phyloP scores from a whole-genome alignment of 179 eudicot species.

The Amaranthus tricolor region DNA sequence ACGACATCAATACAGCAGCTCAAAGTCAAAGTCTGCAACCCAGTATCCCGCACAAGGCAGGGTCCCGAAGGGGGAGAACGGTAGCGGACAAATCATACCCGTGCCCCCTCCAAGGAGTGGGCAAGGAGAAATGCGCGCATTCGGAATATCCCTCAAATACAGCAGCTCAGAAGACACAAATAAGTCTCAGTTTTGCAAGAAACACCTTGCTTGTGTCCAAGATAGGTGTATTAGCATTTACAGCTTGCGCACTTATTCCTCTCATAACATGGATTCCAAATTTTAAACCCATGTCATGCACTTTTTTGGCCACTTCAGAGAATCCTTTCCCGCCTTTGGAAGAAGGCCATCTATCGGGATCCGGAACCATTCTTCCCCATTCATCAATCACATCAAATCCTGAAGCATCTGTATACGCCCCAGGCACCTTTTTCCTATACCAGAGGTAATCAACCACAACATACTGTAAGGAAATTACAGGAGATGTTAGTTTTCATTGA shows the following conservation, averaged over 20 bases:
- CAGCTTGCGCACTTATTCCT: constrained; percentile 83
- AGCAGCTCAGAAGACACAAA: background rate
- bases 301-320: constrained; percentile 62
- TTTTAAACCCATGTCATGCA: constrained; percentile 90
- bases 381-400: constrained; percentile 91
- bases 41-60: no score
- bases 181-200: background rate
- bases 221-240: constrained; percentile 76
- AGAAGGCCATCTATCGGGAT: constrained; percentile 91
- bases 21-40: no score
- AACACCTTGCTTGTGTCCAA: constrained; percentile 70
- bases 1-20: no score
- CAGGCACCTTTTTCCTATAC: constrained; percentile 76
- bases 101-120: no score
- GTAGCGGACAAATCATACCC: no score
- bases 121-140: no score
- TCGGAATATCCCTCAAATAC: background rate
- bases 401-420: constrained; percentile 66
- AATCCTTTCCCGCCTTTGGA: constrained; percentile 78
- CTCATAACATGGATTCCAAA: constrained; percentile 97
- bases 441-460: constrained; percentile 96
- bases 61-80: no score
- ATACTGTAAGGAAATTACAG: constrained; percentile 50
- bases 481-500: constrained; percentile 6
- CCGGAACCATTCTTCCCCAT: constrained; percentile 97